Evolutionary conservation across 352 stramenopile species (phyloP).

Genomic region (Phytophthora tentaculata): DNA sequence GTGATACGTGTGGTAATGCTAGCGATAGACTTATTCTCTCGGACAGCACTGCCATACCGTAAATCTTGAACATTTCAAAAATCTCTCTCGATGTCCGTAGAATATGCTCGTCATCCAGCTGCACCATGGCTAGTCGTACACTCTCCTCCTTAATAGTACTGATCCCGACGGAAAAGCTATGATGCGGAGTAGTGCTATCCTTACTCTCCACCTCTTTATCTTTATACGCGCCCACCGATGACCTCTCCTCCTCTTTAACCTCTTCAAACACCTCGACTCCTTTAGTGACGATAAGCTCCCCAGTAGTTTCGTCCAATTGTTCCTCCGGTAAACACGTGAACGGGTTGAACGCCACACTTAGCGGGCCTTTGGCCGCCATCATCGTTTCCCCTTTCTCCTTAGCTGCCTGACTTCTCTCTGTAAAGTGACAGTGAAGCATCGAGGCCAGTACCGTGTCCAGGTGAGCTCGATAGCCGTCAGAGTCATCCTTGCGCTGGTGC

Average conservation of each 20-base stretch:
- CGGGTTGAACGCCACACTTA: constrained; percentile 60
- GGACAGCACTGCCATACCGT: constrained; percentile 78
- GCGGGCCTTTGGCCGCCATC: constrained; percentile 38
- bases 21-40: constrained; percentile 69
- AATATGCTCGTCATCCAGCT: constrained; percentile 50
- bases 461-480: constrained; percentile 39
- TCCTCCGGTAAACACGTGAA: constrained; percentile 70
- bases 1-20: constrained; percentile 41
- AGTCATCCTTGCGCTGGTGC: constrained; percentile 17
- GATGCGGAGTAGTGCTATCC: constrained; percentile 18
- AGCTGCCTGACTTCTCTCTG: constrained; percentile 31
- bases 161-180: constrained; percentile 37
- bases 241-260: constrained; percentile 27
- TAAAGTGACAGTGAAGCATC: constrained; percentile 73
- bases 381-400: constrained; percentile 27
- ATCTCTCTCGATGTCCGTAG: constrained; percentile 63
- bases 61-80: constrained; percentile 86
- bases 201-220: background rate
- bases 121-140: constrained; percentile 37
- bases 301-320: constrained; percentile 59
- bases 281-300: constrained; percentile 57
- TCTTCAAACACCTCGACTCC: constrained; percentile 33
- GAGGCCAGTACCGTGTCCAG: constrained; percentile 59
- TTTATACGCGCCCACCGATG: constrained; percentile 46
- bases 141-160: background rate